Conservation (phyloP, 2,329 filamentous ascomycete genomes). For the Clonostachys rosea region DNA sequence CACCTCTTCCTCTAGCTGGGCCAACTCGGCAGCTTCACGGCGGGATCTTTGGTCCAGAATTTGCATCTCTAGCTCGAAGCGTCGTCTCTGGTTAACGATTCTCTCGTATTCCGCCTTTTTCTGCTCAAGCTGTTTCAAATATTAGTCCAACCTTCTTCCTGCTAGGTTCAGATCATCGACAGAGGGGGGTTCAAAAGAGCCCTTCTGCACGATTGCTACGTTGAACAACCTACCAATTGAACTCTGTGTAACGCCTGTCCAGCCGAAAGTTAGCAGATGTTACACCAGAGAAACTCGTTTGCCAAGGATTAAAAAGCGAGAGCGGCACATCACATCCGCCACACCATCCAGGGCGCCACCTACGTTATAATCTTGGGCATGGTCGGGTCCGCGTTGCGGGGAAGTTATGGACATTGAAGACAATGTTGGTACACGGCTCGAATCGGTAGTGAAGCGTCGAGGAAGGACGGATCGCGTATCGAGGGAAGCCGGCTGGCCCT, state of each 20-base stretch:
- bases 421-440: conserved; percentile 74
- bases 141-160: not conserved
- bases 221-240: conserved; percentile 61
- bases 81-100: conserved; percentile 81
- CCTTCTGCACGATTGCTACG: not conserved
- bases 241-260: conserved; percentile 63
- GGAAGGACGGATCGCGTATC: conserved; percentile 76
- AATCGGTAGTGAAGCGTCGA: conserved; percentile 91
- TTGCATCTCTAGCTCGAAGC: conserved; percentile 90
- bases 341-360: not conserved
- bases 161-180: not conserved
- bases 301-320: too few relatives aligned
- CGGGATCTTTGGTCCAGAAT: conserved; percentile 81
- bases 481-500: conserved; percentile 38
- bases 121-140: conserved; percentile 71
- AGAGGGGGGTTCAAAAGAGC: conserved; percentile 1
- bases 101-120: conserved; percentile 91
- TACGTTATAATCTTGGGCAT: conserved; percentile 1
- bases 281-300: too few relatives aligned
- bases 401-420: conserved; percentile 48
- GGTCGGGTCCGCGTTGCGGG: conserved; percentile 20
- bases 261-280: too few relatives aligned
- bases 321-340: too few relatives aligned
- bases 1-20: conserved; percentile 79
- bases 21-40: conserved; percentile 77